Evolutionary conservation across 805 yeast species (phyloP), one percentile per base, ranked within the genome.

Genomic region (Schwanniomyces yamadae): DNA sequence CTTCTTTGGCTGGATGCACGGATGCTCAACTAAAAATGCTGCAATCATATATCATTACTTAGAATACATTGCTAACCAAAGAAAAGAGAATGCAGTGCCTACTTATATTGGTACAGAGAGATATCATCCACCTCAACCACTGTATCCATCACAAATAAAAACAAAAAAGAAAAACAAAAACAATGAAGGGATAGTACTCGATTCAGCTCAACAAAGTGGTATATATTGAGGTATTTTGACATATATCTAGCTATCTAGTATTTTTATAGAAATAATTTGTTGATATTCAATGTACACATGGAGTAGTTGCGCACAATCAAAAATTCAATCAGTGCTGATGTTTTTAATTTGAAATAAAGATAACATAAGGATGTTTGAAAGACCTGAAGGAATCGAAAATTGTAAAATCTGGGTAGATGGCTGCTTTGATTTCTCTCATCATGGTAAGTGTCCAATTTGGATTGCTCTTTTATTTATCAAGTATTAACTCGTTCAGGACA

Each of bases 401-500:
- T 52, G 68, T 32, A 63, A 83, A 34, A 83, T 91, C 41, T 93
- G 99, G 99, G 79, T 93, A 19, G 99, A 93, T 59, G 99, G 99
- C 0, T 93, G 99, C 57, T 93, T 93, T 63, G 99, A 93, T 60
- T 93, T 93, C 64, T 87, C 95, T 27, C 99, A 93, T 58, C 98
- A 93, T 54, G 98, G 95, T 59, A 61, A 38, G 76, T 64, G 24
- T 5, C 12, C 10, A 7, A n/a, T n/a, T n/a, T 12, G 6, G n/a
- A 9, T 16, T 12, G 12, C 14, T n/a, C 17, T 19, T 11, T 4
- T 16, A 18, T 17, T 9, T 10, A 21, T 21, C 3, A 12, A 21
- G 12, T 18, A 19, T 4, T 4, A 22, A 23, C 15, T 5, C 12
- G n/a, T 30, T 9, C 27, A 64, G 71, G 72, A 36, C 99, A 93